Evolutionary conservation across 75 land plant species (phyloP), one percentile per base, ranked within the genome.

Genomic region (Adiantum capillusveneris): DNA sequence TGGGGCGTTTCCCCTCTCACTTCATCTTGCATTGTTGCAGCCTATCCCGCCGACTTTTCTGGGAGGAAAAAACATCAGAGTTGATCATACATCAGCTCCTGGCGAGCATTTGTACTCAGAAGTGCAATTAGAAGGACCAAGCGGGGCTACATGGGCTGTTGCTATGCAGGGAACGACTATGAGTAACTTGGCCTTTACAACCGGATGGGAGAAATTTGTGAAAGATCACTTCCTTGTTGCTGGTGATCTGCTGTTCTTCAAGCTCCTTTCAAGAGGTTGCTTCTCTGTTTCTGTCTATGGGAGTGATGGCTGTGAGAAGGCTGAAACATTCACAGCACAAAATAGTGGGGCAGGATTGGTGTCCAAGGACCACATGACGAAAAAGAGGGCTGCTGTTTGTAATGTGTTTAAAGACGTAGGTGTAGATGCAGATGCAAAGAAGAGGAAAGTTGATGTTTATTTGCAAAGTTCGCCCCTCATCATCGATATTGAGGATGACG

Each of bases 61-160:
- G 9, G 3, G 37, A 5, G 37, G 37, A 34, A 34, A 34, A 9
- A 34, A 34, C 9, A 34, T 34, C 9, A 34, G 37, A 9, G 9
- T 34, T 9, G 37, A 34, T 34, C 37, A 9, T 5, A 34, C 37
- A 9, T 34, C 37, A 34, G 9, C 37, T 5, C 9, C 9, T 34
- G 37, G 9, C 9, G 37, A 34, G 9, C 52, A 3, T 50, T 50
- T 50, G 7, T 21, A 50, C 21, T 25, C 21, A 11, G 11, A 50
- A 50, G 11, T 21, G 25, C 21, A 50, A 5, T 11, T 50, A 50
- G 11, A 50, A 12, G 52, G 52, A 50, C 52, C 52, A 50, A 50
- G 11, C 11, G 52, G 52, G 7, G 25, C 3, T 2, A 50, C 2
- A 50, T 50, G 52, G 52, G 9, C 21, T 21, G 52, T 50, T 50